Base-by-base conservation (phyloP, 2,329 filamentous ascomycete species). In the Emmonsiellopsis sp. region DNA sequence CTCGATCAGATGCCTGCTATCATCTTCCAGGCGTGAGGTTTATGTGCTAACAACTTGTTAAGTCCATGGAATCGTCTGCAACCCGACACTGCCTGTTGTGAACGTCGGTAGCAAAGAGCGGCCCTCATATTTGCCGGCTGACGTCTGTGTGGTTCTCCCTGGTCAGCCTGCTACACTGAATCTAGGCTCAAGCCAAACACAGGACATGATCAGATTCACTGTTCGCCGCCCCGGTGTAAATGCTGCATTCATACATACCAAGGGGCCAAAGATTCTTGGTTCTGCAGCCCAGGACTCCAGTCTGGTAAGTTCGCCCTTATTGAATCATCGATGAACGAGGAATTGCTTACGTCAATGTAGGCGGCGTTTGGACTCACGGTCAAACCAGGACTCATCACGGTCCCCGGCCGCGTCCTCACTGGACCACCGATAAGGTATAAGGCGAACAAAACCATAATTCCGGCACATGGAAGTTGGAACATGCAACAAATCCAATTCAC, bases 201-300 rank as follows among this genome's bases (percentile, higher is more conserved):
- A 77, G 0, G 62, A 71, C 0, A 91, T 93, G 87, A 82, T 92
- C 45, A 70, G 71, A 0, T 88, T 89, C 63, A 85, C 89, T 1
- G 87, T 85, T 53, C 79, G 86, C 3, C 71, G 71, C 0, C 87
- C 88, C 0, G 76, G 76, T 1, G 71, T 77, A 4, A 94, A 92
- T 58, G 86, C 84, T 0, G 63, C 75, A 1, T 86, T 84, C 0
- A 85, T 93, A 61, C 75, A 78, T 1, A 76, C 65, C 0, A 74
- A 77, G 6, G 85, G 81, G 9, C 59, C 61, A 2, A 55, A 71
- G n/a, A 71, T 81, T 5, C 73, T 92, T 16, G 78, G 79, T 1
- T 74, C 89, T 1, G 76, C 81, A 44, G 65, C 70, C 2, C 15
- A 54, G 1, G 75, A 74, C 38, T 57, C 69, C 0, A 72, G 78